These are phyloP conservation scores for Cyclotella baltica DNA, from an alignment of 108 stramenopile species.

Conservation along the genomic window DNA sequence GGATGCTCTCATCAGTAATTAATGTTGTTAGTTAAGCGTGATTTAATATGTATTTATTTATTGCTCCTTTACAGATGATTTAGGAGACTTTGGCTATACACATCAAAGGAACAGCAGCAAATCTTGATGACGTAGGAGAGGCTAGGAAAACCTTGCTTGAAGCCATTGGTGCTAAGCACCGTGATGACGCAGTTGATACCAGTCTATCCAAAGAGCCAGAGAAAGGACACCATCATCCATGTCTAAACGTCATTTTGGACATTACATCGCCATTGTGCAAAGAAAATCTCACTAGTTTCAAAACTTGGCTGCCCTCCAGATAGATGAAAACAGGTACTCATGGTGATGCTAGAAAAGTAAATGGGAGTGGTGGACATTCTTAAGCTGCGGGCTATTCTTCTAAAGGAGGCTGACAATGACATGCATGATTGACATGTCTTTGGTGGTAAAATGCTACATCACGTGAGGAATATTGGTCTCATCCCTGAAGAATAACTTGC, in stretches of 20 bases:
- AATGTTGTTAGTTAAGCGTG: no score
- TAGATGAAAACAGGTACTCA: not conserved
- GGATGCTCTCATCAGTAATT: not conserved
- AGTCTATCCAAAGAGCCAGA: not conserved
- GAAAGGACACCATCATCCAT: not conserved
- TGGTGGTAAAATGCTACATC: conserved; percentile 6
- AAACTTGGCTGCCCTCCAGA: not conserved
- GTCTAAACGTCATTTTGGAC: not conserved
- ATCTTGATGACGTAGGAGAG: not conserved
- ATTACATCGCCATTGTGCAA: not conserved
- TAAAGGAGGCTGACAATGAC: conserved; percentile 5
- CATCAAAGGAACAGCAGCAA: not conserved
- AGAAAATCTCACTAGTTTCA: not conserved
- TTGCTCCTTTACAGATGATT: not conserved
- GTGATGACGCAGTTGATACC: not conserved
- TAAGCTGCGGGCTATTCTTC: conserved; percentile 4
- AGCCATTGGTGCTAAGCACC: not conserved
- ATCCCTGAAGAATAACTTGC: conserved; percentile 27
- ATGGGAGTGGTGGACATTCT: not conserved
- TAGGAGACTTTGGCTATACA: not conserved
- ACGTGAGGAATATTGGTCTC: conserved; percentile 4
- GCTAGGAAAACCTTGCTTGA: not conserved
- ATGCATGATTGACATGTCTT: conserved; percentile 7
- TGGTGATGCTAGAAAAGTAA: conserved; percentile 3
- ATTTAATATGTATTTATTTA: no score